Conservation (phyloP, 176 grass and related monocot genomes). For the Aechmea fasciata region DNA sequence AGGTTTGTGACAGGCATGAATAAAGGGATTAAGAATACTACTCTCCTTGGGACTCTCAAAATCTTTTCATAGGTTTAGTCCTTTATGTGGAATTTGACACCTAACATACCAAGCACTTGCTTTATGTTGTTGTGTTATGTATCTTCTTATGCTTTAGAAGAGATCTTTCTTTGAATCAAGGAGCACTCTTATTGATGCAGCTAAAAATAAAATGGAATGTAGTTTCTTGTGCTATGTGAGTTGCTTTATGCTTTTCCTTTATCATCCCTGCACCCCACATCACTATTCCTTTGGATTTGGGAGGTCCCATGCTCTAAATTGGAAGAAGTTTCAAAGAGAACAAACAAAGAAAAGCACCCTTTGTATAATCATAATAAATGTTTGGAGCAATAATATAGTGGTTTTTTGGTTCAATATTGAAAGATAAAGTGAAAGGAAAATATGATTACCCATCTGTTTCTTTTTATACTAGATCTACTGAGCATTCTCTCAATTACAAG, state of each 20-base stretch:
- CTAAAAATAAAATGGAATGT: background rate
- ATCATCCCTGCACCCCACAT: background rate
- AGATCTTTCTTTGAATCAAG: background rate
- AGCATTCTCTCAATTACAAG: too few relatives aligned
- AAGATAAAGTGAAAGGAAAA: too few relatives aligned
- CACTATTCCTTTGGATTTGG: background rate
- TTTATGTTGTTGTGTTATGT: background rate
- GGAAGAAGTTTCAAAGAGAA: background rate
- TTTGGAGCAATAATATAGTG: too few relatives aligned
- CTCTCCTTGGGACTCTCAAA: constrained; percentile 4
- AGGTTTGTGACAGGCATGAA: constrained; percentile 19
- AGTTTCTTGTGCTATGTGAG: background rate
- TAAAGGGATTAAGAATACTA: constrained; percentile 7
- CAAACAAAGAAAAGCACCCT: too few relatives aligned
- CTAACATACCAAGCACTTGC: background rate
- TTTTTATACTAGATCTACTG: too few relatives aligned
- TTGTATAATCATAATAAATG: too few relatives aligned
- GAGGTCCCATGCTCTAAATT: background rate
- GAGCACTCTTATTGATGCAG: background rate
- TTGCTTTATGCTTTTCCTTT: background rate
- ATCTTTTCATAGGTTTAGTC: background rate
- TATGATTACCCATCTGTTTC: too few relatives aligned
- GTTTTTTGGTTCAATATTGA: too few relatives aligned
- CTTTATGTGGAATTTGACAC: background rate
- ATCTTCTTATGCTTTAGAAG: constrained; percentile 4